Percentiles rank a stretch among this genome's conserved stretches.
Evolutionary conservation across 345 rosid species (phyloP).

Genomic region (Geranium brycei): DNA sequence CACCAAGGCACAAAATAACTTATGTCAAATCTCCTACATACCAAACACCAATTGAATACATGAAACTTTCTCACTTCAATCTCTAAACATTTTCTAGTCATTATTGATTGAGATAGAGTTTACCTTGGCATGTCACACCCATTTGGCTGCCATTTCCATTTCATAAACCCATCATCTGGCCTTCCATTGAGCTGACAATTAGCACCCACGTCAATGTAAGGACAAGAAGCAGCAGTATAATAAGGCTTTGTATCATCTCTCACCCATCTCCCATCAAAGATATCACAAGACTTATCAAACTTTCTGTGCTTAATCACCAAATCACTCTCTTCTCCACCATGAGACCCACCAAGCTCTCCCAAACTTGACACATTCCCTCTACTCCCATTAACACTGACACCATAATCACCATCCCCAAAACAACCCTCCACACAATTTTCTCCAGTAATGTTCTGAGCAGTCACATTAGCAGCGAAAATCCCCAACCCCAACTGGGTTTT

Average conservation of each 20-base stretch:
- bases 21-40: no score
- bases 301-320: neutral
- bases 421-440: neutral
- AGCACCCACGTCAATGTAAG: conserved; percentile 59
- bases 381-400: conserved; percentile 1
- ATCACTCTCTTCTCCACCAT: conserved; percentile 7
- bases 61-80: neutral
- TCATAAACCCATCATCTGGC: conserved; percentile 56
- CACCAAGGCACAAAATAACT: no score
- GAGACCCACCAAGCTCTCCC: conserved; percentile 5
- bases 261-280: conserved; percentile 73
- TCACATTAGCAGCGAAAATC: neutral
- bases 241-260: conserved; percentile 57
- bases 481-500: neutral
- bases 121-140: conserved; percentile 63
- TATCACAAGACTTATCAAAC: conserved; percentile 36
- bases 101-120: neutral
- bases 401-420: neutral
- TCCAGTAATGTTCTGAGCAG: neutral
- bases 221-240: conserved; percentile 71
- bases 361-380: conserved; percentile 7
- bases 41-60: neutral
- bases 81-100: neutral
- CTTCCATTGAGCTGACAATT: conserved; percentile 60
- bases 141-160: conserved; percentile 84